These are phyloP conservation scores for Talaromyces liani DNA, from an alignment of 495 filamentous ascomycete species.

Conservation along the genomic window DNA sequence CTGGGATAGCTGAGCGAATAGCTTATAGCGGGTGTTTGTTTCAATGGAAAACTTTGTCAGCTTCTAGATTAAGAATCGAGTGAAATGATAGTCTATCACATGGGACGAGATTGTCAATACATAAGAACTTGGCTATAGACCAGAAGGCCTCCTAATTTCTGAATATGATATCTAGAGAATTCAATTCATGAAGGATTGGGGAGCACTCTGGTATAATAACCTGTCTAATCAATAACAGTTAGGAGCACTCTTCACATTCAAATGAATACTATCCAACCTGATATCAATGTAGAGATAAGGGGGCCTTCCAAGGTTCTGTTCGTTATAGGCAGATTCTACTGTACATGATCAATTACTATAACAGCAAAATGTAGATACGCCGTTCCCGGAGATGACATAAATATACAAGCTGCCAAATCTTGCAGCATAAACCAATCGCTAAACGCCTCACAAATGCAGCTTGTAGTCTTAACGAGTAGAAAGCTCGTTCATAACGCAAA, in stretches of 20 bases:
- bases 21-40: background rate
- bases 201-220: too few relatives aligned
- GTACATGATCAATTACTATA: too few relatives aligned
- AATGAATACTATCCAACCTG: too few relatives aligned
- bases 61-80: background rate
- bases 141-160: too few relatives aligned
- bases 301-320: too few relatives aligned
- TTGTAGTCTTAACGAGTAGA: background rate
- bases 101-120: background rate
- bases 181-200: too few relatives aligned
- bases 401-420: background rate
- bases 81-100: background rate
- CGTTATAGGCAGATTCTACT: too few relatives aligned
- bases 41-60: background rate
- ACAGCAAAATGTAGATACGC: background rate
- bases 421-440: background rate
- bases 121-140: too few relatives aligned
- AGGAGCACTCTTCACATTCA: too few relatives aligned
- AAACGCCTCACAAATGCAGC: background rate
- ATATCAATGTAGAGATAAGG: too few relatives aligned
- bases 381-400: background rate
- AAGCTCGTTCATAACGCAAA: background rate
- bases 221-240: too few relatives aligned
- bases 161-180: too few relatives aligned
- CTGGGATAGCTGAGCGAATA: background rate